Conservation (phyloP, 2,329 filamentous ascomycete genomes). For the Colletotrichum higginsianum region DNA sequence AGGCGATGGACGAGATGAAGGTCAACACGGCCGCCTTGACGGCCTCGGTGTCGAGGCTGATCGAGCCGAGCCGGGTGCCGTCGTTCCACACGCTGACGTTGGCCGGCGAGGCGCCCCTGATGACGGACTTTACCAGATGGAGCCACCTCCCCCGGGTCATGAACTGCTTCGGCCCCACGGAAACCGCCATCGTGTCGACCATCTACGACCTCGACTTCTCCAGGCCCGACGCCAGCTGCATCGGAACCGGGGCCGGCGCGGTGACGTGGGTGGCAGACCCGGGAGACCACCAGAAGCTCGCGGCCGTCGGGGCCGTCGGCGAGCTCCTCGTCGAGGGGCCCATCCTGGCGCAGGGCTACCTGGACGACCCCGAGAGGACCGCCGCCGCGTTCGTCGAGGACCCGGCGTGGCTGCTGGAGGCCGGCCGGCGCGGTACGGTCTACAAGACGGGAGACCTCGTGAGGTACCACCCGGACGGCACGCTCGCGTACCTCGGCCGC, state of each 20-base stretch:
- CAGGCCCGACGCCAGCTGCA: background rate
- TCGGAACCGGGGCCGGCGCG: constrained; percentile 46
- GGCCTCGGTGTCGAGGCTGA: background rate
- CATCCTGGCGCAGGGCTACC: background rate
- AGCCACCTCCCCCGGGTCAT: background rate
- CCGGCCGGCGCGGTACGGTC: constrained; percentile 57
- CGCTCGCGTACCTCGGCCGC: constrained; percentile 56
- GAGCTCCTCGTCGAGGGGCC: constrained; percentile 17
- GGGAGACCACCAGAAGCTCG: constrained; percentile 19
- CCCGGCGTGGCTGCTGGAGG: constrained; percentile 65
- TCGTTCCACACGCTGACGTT: too few relatives aligned
- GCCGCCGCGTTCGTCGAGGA: constrained; percentile 68
- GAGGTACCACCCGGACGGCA: constrained; percentile 65
- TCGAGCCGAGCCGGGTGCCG: too few relatives aligned
- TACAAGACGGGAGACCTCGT: constrained; percentile 56
- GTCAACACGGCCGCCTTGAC: background rate
- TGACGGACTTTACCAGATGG: too few relatives aligned
- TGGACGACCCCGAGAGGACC: constrained; percentile 52
- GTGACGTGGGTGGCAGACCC: constrained; percentile 46
- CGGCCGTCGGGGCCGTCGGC: constrained; percentile 5
- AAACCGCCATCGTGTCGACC: background rate
- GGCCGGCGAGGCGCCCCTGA: too few relatives aligned
- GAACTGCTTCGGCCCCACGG: background rate
- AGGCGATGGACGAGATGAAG: constrained; percentile 50
- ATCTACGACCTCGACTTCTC: too few relatives aligned